A percentile compares a stretch with the other conserved stretches of the same genome.
These are phyloP conservation scores for Glycine soja DNA, from an alignment of 306 rosid genomes.

Conservation along the genomic window DNA sequence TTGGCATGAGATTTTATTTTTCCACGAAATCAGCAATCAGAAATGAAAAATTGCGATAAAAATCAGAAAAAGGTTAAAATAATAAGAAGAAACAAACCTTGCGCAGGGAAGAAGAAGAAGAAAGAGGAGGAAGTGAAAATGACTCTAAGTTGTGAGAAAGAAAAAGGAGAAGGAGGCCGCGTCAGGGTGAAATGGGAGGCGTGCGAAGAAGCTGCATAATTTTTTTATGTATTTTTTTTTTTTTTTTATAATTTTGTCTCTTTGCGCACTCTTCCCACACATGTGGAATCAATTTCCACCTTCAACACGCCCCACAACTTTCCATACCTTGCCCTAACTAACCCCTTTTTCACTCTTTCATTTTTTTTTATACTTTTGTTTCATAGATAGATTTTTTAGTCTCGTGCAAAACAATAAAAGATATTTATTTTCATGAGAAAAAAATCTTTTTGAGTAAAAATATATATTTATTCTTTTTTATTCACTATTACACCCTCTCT, in stretches of 20 bases:
- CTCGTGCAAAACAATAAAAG: too few relatives aligned
- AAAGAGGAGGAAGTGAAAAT: slow-evolving; percentile 15
- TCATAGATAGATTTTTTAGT: too few relatives aligned
- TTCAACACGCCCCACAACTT: background rate
- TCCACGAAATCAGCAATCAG: background rate
- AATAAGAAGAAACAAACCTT: slow-evolving; percentile 34
- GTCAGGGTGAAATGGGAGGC: background rate
- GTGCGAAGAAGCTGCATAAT: slow-evolving; percentile 31
- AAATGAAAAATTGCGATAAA: background rate
- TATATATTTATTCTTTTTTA: too few relatives aligned
- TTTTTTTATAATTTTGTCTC: background rate
- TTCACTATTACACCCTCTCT: too few relatives aligned
- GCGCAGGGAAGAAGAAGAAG: slow-evolving; percentile 16
- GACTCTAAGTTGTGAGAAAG: slow-evolving; percentile 30
- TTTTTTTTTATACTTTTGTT: too few relatives aligned
- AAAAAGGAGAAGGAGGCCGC: background rate
- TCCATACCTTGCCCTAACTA: background rate
- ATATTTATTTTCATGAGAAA: too few relatives aligned
- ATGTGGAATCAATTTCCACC: slow-evolving; percentile 45
- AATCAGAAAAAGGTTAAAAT: background rate
- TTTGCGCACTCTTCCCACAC: slow-evolving; percentile 39
- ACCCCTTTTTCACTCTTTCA: background rate
- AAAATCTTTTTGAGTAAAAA: too few relatives aligned
- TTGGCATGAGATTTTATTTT: background rate
- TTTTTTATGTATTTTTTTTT: background rate